Evolutionary conservation across 371 early-diverging fungal species (phyloP), one percentile per base, ranked within the genome.

Genomic region (Funneliformis caledonium): DNA sequence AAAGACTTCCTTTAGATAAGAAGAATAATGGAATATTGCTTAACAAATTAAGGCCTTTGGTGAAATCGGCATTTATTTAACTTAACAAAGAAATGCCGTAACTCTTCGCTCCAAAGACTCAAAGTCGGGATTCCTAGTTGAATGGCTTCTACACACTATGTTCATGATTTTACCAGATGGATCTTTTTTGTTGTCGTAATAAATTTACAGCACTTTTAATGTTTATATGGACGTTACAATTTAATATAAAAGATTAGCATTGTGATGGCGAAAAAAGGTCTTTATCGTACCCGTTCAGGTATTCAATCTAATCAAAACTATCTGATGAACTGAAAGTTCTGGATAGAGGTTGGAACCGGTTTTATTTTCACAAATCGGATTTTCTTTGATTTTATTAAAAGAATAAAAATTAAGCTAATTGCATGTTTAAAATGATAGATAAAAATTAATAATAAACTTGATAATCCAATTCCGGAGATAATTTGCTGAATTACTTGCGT

Each of bases 261-360:
- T n/a, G n/a, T n/a, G n/a, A n/a, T n/a, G 11, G 11, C 9, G 33
- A 64, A 33, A 33, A 64, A 64, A 64, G 31, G 31, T 26, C 6
- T 2, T 47, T 22, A 48, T 26, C 31, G 26, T 50, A 31, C 2
- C 50, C 72, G 26, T 72, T 72, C 72, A 72, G 48, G 48, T 72
- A 26, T 10, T 72, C 50, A 48, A 72, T 72, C 4, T 52, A 26
- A 48, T 72, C 72, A 72, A 72, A n/a, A 72, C 52, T 22, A 72
- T 11, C 26, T 72, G 52, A 72, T 72, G 52, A 19, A 2, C 19
- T 0, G 69, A 47, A n/a, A 69, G 47, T 2, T n/a, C n/a, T n/a
- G n/a, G n/a, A n/a, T n/a, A n/a, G n/a, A n/a, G n/a, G n/a, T n/a
- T n/a, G n/a, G n/a, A n/a, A n/a, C n/a, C n/a, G n/a, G n/a, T n/a